phyloP scores from a whole-genome alignment of 768 basidiomycete species.

The Mycena belliarum region DNA sequence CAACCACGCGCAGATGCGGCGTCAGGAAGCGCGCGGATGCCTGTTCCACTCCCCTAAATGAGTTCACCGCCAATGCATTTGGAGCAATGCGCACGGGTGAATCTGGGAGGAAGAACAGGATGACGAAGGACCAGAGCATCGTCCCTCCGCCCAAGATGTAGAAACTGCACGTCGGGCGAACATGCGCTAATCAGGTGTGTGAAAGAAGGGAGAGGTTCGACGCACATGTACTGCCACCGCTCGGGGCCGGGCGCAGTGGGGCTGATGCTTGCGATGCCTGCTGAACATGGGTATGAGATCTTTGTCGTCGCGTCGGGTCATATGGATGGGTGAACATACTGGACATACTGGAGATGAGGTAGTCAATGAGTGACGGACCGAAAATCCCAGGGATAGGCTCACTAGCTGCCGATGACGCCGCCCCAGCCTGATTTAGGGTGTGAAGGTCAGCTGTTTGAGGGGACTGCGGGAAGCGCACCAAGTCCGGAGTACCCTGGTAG shows the following conservation, averaged over 20 bases:
- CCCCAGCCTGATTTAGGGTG: constrained; percentile 15
- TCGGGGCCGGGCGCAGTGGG: constrained; percentile 14
- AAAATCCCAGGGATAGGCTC: not conserved
- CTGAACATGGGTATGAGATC: no score
- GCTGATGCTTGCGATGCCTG: constrained; percentile 19
- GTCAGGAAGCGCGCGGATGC: constrained; percentile 19
- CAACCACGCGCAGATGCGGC: constrained; percentile 18
- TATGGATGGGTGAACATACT: not conserved
- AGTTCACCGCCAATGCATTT: not conserved
- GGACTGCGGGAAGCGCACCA: not conserved
- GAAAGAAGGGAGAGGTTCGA: no score
- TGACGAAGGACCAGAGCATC: constrained; percentile 19
- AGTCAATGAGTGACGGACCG: not conserved
- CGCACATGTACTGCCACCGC: constrained; percentile 23
- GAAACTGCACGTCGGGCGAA: no score
- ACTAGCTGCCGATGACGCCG: constrained; percentile 23
- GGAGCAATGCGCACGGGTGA: constrained; percentile 13
- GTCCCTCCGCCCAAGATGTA: constrained; percentile 22
- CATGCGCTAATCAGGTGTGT: no score
- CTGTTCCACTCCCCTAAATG: not conserved
- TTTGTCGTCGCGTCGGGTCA: no score
- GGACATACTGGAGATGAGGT: not conserved
- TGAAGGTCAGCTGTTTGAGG: not conserved
- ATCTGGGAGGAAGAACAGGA: constrained; percentile 22
- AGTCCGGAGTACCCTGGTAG: constrained; percentile 23